A percentile compares a stretch with the other conserved stretches of the same genome.
These are phyloP conservation scores for Cinnamomum chago DNA, from an alignment of 164 flowering plant species.

Conservation along the genomic window DNA sequence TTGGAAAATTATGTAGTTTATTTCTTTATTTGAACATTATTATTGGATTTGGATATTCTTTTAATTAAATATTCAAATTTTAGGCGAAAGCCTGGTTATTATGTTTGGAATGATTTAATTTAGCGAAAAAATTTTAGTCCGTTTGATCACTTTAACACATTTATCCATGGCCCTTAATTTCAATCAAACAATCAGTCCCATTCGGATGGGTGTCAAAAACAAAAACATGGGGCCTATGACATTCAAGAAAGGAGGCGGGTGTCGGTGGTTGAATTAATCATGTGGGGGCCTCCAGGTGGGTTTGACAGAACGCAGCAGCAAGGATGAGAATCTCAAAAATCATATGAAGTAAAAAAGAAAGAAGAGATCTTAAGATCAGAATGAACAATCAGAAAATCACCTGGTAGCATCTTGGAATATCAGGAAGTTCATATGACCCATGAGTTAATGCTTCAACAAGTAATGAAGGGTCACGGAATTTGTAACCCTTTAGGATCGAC, in stretches of 20 bases:
- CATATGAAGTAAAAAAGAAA: not conserved
- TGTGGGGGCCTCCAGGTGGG: not conserved
- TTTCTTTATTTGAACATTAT: too few relatives aligned
- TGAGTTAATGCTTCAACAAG: slow-evolving; percentile 86
- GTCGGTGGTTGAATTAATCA: not conserved
- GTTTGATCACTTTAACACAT: too few relatives aligned
- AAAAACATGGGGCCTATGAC: not conserved
- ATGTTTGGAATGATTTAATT: too few relatives aligned
- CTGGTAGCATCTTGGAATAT: slow-evolving; percentile 80
- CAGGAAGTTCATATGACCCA: slow-evolving; percentile 80
- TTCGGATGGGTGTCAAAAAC: not conserved
- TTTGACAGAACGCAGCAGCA: not conserved
- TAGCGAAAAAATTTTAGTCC: too few relatives aligned
- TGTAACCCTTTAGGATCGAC: slow-evolving; percentile 42
- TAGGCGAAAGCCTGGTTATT: too few relatives aligned
- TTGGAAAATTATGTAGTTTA: too few relatives aligned
- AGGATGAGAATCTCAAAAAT: not conserved
- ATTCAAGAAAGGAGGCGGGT: not conserved
- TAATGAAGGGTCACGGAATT: slow-evolving; percentile 59
- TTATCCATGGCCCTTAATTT: too few relatives aligned
- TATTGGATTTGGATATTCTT: too few relatives aligned
- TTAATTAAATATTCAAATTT: too few relatives aligned
- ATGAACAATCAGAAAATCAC: slow-evolving; percentile 20
- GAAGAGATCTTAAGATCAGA: not conserved
- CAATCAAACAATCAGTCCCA: not conserved